Evolutionary conservation across 176 grass and related monocot genomes (phyloP).

Genomic region (Oryza meridionalis): DNA sequence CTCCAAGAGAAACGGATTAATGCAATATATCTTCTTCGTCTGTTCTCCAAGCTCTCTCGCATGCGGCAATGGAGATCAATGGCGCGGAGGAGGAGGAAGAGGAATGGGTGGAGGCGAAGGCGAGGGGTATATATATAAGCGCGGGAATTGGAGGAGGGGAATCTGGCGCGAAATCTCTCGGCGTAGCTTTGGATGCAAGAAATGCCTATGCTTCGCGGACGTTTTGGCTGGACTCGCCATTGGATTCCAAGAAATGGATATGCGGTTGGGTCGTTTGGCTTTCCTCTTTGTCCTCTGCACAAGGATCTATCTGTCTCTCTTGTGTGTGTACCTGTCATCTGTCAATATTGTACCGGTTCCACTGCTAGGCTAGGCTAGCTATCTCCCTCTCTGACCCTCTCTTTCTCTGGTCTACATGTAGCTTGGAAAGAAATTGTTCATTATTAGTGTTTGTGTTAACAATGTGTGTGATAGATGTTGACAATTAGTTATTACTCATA

Average conservation of each 20-base stretch:
- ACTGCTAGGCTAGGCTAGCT: neutral
- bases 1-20: neutral
- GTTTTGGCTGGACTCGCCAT: conserved; percentile 44
- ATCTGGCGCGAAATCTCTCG: conserved; percentile 38
- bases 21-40: neutral
- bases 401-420: neutral
- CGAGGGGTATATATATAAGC: conserved; percentile 28
- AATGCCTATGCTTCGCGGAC: conserved; percentile 31
- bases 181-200: conserved; percentile 59
- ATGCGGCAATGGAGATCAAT: neutral
- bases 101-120: neutral
- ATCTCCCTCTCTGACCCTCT: too few species aligned
- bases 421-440: conserved; percentile 9
- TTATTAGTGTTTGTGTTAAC: conserved; percentile 27
- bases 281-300: conserved; percentile 43
- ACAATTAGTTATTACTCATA: neutral
- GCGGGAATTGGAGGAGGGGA: conserved; percentile 10
- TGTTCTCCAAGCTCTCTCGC: too few species aligned
- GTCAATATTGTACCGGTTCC: neutral
- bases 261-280: conserved; percentile 33
- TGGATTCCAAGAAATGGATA: conserved; percentile 53
- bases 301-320: conserved; percentile 27
- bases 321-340: neutral
- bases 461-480: conserved; percentile 9
- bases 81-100: neutral